Base-by-base conservation (phyloP, 2,329 filamentous ascomycete species). In the Cadophora sp. region DNA sequence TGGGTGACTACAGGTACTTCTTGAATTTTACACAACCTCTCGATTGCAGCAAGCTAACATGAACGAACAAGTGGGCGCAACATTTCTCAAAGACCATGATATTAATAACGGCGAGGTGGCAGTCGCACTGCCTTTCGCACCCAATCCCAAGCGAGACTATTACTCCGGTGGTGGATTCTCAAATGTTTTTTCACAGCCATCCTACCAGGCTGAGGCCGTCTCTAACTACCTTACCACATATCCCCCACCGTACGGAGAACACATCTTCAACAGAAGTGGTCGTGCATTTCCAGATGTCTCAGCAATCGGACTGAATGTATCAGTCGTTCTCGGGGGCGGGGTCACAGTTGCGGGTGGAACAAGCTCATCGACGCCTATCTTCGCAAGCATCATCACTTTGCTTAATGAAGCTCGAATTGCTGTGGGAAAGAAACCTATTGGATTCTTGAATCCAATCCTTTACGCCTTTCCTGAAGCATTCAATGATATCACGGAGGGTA, bases 1-100 rank as follows among this genome's bases (percentile, higher is more conserved):
- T 92, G 85, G 76, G 84, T 91, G 18, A 91, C 89, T 1, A 79
- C 84, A 5, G 84, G 91, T 4, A 89, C 89, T 55, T 61, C 16
- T 58, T 27, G n/a, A 22, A 41, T 1, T 8, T 51, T 47, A 20
- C 14, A 20, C 41, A 41, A 50, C 14, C 36, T 39, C 36, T 55
- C n/a, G 30, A 8, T 24, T 20, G 27, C 1, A 13, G 33, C 36
- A 1, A 58, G n/a, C 36, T n/a, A 64, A 22, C 66, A 48, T 66
- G 41, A 51, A 24, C 7, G 30, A 41, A 45, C 61, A 30, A 65
- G 69, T 71, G n/a, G 70, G 70, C 24, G 70, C 62, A 27, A 72
- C 70, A 11, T 30, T 70, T 13, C 45, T 64, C 24, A 47, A 33
- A 27, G 65, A 65, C 47, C 33, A 65, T 33, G 6, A 67, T 16